Percentiles rank a stretch among this genome's conserved stretches.
Conservation (phyloP, 768 basidiomycete species). For the Leccinum truebloodii region DNA sequence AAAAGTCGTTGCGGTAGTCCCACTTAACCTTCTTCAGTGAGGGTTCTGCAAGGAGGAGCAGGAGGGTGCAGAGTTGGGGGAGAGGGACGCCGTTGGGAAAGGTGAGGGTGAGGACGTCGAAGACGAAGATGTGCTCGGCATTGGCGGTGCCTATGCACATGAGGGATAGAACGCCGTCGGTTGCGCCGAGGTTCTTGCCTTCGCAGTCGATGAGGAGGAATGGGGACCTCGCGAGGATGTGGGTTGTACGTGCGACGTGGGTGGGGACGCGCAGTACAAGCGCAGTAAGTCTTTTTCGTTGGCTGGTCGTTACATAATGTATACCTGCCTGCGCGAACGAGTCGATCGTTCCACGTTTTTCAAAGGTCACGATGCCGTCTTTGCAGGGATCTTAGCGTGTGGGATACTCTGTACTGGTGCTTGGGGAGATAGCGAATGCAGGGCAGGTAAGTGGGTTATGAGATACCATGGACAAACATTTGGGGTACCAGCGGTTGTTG, state of each 20-base stretch:
- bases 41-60: constrained; percentile 29
- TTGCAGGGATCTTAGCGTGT: too few species aligned
- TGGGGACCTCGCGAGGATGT: constrained; percentile 21
- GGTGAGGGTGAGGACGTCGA: constrained; percentile 37
- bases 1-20: constrained; percentile 44
- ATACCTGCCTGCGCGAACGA: too few species aligned
- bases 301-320: constrained; percentile 1
- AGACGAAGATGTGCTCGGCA: constrained; percentile 36
- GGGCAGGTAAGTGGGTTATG: too few species aligned
- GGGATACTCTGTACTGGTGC: too few species aligned
- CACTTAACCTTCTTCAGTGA: constrained; percentile 40
- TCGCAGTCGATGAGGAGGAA: constrained; percentile 42
- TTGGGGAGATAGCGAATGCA: too few species aligned
- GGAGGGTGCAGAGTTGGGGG: constrained; percentile 29
- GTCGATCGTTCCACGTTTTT: too few species aligned
- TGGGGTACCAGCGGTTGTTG: not conserved
- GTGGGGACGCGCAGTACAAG: constrained; percentile 16
- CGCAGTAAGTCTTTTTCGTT: constrained; percentile 13
- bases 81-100: constrained; percentile 8
- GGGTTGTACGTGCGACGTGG: constrained; percentile 18
- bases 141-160: constrained; percentile 36
- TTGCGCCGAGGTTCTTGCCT: constrained; percentile 35
- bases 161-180: constrained; percentile 36
- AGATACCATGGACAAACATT: too few species aligned
- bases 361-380: too few species aligned